Base-by-base conservation (phyloP, 768 basidiomycete species). In the Russula foetens region DNA sequence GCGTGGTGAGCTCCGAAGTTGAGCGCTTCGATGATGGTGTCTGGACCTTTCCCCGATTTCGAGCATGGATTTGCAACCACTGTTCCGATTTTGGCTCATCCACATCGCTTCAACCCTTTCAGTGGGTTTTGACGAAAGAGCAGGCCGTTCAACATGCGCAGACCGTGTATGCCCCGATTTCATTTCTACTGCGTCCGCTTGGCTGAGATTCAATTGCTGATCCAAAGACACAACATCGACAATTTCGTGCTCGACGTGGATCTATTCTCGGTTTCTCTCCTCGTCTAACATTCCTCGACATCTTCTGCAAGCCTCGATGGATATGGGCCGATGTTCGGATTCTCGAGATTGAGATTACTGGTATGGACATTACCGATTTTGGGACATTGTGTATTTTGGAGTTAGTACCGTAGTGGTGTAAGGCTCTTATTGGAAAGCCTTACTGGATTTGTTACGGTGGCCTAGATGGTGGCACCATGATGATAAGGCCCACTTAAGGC, bases 41-140 rank as follows among this genome's bases (percentile, higher is more conserved):
- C 7, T 41, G 39, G 39, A 19, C 3, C 39, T 17, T 17, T 3
- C 3, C 17, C 2, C 35, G 9, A 35, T 12, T 7, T 12, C 15
- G 43, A 19, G 24, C 21, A 11, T 62, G 61, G 61, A 45, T 58
- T 48, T 62, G 61, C 51, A 62, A 62, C 26, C 61, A 58, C 26
- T 62, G 61, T 14, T 43, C 44, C 7, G 51, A 48, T 29, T 48
- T 47, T 52, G 7, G 7, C 31, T 5, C 11, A 11, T 35, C 9
- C 41, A 7, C 14, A 38, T 38, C 9, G 2, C 24, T 14, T 15
- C 39, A 41, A 15, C 33, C 29, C n/a, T 39, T 53, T 26, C 43
- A 35, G 38, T 29, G 21, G 12, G 3, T 9, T 38, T 9, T 31
- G 12, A 11, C 2, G 9, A 29, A 23, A 24, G 23, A 4, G 44